Base-by-base conservation (phyloP, 768 basidiomycete species). In the Amylocystis lapponica region DNA sequence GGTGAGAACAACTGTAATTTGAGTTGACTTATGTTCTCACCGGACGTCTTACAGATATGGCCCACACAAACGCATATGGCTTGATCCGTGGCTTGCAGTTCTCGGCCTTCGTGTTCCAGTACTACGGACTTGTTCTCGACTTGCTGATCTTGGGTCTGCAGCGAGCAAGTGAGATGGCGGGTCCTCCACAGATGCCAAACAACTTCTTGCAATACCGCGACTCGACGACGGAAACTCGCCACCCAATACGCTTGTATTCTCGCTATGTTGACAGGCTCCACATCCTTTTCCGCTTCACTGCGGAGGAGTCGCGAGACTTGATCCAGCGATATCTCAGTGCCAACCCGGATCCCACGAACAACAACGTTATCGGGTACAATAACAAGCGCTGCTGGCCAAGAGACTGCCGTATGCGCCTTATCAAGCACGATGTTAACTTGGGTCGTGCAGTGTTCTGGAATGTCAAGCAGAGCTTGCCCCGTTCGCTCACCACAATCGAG, bases 391-490 rank as follows among this genome's bases (percentile, higher is more conserved):
- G 96, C 68, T 99, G 96, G 96, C 96, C 96, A 27, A 79, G 94
- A 52, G 96, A 99, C 66, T 99, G 96, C 64, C 85, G 96, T 46
- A 99, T 99, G 96, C 75, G 96, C 26, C 75, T 99, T 45, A 95
- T 96, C 74, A 99, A 99, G 67, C 96, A 99, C 64, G 96, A 99
- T 60, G 96, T 98, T 66, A 98, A 99, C 65, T 73, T 99, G 34
- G 96, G 95, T 17, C 79, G 96, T 48, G 96, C 96, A 2, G 96
- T 97, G 8, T 98, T 96, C 68, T 99, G 95, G 96, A 98, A 99
- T 59, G 90, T 98, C 63, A 96, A 97, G 69, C 93, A 97, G 64
- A 89, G 89, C 53, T 65, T 99, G 20, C 96, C 96, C 0, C 74
- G 96, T 36, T 96, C 95, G 13, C 68, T 99, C 49, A 98, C 96